Evolutionary conservation across 2,329 filamentous ascomycete species (phyloP).

Genomic region (Penicillium sumatraense): DNA sequence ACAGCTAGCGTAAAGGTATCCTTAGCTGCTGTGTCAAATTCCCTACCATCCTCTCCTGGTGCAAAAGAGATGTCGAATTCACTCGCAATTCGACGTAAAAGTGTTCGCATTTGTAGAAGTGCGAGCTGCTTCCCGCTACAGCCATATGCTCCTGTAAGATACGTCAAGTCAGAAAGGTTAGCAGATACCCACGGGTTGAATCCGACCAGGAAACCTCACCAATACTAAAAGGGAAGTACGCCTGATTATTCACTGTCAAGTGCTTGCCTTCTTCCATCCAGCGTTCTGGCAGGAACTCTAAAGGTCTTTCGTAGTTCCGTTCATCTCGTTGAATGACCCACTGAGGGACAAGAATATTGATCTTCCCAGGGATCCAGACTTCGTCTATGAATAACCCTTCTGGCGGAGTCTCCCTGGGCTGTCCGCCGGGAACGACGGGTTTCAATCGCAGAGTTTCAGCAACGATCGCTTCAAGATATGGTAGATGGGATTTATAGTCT

Average conservation of each 20-base stretch:
- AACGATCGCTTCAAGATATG: conserved; percentile 10
- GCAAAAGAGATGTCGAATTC: conserved; percentile 27
- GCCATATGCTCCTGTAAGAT: conserved; percentile 36
- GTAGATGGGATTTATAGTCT: neutral
- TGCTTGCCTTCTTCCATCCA: conserved; percentile 29
- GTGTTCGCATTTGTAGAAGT: no score
- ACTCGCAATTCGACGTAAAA: no score
- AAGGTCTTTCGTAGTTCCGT: conserved; percentile 20
- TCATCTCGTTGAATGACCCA: conserved; percentile 33
- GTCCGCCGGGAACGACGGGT: conserved; percentile 36
- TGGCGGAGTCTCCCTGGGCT: conserved; percentile 40
- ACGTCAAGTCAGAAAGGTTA: conserved; percentile 10
- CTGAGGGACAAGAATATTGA: conserved; percentile 26
- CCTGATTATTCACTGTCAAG: conserved; percentile 22
- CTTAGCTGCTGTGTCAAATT: conserved; percentile 12
- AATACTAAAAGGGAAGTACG: neutral
- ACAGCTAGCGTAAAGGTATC: neutral
- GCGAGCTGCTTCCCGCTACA: conserved; percentile 35
- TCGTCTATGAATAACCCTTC: conserved; percentile 32
- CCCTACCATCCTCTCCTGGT: conserved; percentile 20
- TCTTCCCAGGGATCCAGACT: conserved; percentile 36
- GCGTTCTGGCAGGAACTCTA: conserved; percentile 37
- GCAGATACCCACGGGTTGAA: neutral
- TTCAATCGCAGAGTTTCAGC: conserved; percentile 36
- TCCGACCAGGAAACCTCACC: no score